These are phyloP conservation scores for Favolaschia claudopus DNA, from an alignment of 768 basidiomycete species.

Conservation along the genomic window DNA sequence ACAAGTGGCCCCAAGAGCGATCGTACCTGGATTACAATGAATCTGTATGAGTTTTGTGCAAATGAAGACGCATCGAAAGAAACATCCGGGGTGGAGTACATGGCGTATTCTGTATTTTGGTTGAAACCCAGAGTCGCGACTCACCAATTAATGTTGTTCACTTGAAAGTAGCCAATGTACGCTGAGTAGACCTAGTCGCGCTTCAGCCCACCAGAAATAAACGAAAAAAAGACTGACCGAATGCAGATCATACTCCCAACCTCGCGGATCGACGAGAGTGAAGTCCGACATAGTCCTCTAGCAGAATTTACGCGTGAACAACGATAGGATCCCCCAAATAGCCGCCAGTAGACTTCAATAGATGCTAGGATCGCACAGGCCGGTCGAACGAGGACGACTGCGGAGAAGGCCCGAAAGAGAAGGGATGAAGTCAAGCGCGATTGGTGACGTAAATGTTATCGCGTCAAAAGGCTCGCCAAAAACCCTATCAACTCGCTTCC, in stretches of 20 bases:
- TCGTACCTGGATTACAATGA: slow-evolving; percentile 64
- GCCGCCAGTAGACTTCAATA: too few species aligned
- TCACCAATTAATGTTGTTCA: slow-evolving; percentile 73
- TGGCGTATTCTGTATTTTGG: not conserved
- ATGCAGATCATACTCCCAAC: slow-evolving; percentile 84
- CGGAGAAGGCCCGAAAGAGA: too few species aligned
- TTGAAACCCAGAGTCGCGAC: slow-evolving; percentile 12
- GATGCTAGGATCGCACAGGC: too few species aligned
- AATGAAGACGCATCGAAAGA: too few species aligned
- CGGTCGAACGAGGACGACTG: too few species aligned
- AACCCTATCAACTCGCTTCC: too few species aligned
- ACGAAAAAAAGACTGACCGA: slow-evolving; percentile 46
- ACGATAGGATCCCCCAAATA: too few species aligned
- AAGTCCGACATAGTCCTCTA: slow-evolving; percentile 64
- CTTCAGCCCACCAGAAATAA: slow-evolving; percentile 26
- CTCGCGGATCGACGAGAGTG: slow-evolving; percentile 74
- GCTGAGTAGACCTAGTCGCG: slow-evolving; percentile 79
- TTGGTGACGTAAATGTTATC: too few species aligned
- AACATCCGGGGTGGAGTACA: not conserved
- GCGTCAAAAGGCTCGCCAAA: too few species aligned
- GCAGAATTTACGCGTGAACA: too few species aligned
- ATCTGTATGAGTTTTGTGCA: not conserved
- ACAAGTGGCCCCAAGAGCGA: slow-evolving; percentile 79
- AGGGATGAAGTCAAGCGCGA: too few species aligned
- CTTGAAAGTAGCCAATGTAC: slow-evolving; percentile 82